Evolutionary conservation across 768 basidiomycete genomes (phyloP), one percentile per base, ranked within the genome.

Genomic region (Ramaria rubella): DNA sequence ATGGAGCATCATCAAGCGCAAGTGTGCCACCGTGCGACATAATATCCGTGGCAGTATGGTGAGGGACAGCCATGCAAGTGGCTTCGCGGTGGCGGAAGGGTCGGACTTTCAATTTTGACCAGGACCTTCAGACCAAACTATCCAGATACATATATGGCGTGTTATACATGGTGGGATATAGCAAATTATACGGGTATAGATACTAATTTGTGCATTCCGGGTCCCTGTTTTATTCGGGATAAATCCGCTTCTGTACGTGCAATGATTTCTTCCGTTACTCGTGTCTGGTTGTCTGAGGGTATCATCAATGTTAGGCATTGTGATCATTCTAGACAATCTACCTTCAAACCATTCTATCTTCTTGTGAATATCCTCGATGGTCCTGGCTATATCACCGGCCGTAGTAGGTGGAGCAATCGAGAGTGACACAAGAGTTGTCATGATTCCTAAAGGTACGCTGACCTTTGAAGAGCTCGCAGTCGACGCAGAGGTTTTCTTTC

Each of bases 271-370:
- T 45, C 55, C 31, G 55, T 56, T 24, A 29, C 45, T n/a, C 36
- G 19, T 30, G 31, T 49, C 45, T 56, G 33, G 43, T 48, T 45
- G 33, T 12, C 49, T 51, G 49, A 6, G 34, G 29, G 29, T 5
- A 51, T 5, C 6, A 14, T 31, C 33, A 31, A 24, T 33, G 14
- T 17, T 27, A 12, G 23, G 2, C 27, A 8, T 27, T 15, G n/a
- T 11, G 34, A 31, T 19, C 31, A n/a, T 51, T 14, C 6, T 2
- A 24, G 46, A 30, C 40, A 33, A 36, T 31, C 5, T 51, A 51
- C 49, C 43, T 15, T 56, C 43, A n/a, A 46, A 56, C 55, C 55
- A 56, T 26, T 56, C 31, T 9, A 56, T 45, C 23, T 56, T 56
- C 46, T n/a, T 56, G 21, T 56, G 11, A 19, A 56, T 46, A 19